Percentiles rank a stretch among this genome's conserved stretches.
These are phyloP conservation scores for Ceratobasidium sp. DNA, from an alignment of 1,284 basidiomycete species.

Conservation along the genomic window DNA sequence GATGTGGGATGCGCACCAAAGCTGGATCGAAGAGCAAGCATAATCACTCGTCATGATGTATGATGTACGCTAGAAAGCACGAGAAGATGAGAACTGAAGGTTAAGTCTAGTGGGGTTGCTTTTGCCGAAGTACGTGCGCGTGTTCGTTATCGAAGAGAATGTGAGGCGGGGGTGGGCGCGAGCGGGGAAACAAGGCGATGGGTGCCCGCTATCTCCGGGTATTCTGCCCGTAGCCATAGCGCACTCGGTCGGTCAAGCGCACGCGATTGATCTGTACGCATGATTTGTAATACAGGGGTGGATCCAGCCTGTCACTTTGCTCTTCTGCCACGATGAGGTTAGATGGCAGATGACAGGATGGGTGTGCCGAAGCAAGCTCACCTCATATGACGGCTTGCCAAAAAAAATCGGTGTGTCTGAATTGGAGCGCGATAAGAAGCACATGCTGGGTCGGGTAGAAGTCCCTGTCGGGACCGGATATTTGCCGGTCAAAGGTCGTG, in stretches of 20 bases:
- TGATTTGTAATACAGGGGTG: too few relatives aligned
- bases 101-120: not conserved
- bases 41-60: not conserved
- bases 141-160: not conserved
- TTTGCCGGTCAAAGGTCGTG: slow-evolving; percentile 12
- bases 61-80: not conserved
- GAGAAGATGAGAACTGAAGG: not conserved
- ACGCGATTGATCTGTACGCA: not conserved
- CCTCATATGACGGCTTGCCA: not conserved
- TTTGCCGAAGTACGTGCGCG: not conserved
- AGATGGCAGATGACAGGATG: too few relatives aligned
- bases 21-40: not conserved
- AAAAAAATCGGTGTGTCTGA: not conserved
- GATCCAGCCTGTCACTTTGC: too few relatives aligned
- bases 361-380: not conserved
- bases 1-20: not conserved
- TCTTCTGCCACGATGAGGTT: too few relatives aligned
- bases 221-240: not conserved
- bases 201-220: not conserved
- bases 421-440: not conserved
- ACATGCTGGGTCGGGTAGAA: not conserved
- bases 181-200: not conserved
- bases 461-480: not conserved
- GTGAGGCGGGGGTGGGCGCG: too few relatives aligned
- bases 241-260: not conserved